Evolutionary conservation across 2,329 filamentous ascomycete genomes (phyloP), one percentile per base, ranked within the genome.

Genomic region (Monosporascus sp.): DNA sequence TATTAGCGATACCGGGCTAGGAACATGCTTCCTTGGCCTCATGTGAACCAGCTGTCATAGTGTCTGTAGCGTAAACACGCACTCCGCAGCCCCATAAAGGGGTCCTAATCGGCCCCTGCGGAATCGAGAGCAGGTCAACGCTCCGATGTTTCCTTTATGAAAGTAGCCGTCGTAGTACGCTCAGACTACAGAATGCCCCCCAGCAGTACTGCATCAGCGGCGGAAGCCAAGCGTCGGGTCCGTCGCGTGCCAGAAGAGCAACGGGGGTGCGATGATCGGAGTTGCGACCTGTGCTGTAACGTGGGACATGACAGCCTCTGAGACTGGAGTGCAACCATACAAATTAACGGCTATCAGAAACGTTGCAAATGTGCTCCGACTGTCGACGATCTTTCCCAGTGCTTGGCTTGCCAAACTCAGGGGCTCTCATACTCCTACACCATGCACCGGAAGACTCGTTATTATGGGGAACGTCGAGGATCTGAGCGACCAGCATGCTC

Each of bases 401-500:
- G 70, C 51, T 56, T 67, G 24, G 61, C 64, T 25, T 72, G 69
- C 50, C 56, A 67, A 25, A 64, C 67, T 50, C 68, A 70, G 39
- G 61, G 64, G 36, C 57, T 61, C n/a, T 54, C 61, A 17, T 72
- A 68, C 54, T 63, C 64, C 15, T 72, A 65, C 34, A 70, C 65
- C 6, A 57, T 67, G 6, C 69, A 67, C 2, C 62, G 68, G 6
- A 71, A 69, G 57, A 69, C 68, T n/a, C 60, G 65, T 41, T 70
- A 72, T 56, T 72, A 71, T 27, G n/a, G 70, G 69, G 1, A 70
- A 67, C 48, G 52, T 71, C 5, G 69, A 70, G 39, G 67, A 70
- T n/a, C 54, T 72, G 20, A 70, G 69, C 47, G 68, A 70, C 50
- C 57, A 67, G 69, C 70, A 48, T 46, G 63, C 54, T 37, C 38